Conservation (phyloP, 139 green algal species). For the Picocystis salinarum region DNA sequence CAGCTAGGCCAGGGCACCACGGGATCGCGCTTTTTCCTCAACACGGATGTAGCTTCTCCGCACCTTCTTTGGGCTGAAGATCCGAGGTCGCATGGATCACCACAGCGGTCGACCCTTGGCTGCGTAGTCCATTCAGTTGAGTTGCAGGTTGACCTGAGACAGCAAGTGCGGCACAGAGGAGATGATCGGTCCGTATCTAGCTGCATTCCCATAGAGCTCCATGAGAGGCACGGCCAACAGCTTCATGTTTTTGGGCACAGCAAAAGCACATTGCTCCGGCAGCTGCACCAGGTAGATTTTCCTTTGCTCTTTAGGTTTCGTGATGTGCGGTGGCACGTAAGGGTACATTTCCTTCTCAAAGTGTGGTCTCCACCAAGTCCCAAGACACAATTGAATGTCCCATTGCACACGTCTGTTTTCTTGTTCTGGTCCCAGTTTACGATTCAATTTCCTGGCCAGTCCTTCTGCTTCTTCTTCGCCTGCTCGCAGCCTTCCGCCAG, state of each 20-base stretch:
- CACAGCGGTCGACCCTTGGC: no score
- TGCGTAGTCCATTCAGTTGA: no score
- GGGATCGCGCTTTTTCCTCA: no score
- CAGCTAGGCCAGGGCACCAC: no score
- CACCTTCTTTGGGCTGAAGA: no score
- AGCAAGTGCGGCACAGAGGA: constrained; percentile 59
- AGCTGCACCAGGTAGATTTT: constrained; percentile 42
- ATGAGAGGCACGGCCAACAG: constrained; percentile 87
- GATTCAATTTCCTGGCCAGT: constrained; percentile 66
- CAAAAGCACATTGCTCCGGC: constrained; percentile 71
- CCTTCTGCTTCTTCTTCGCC: constrained; percentile 83
- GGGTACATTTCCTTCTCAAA: constrained; percentile 89
- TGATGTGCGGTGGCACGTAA: constrained; percentile 84
- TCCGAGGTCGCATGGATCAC: no score
- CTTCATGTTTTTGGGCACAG: constrained; percentile 80
- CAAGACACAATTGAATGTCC: constrained; percentile 14
- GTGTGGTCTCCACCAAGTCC: constrained; percentile 59
- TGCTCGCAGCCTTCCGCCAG: constrained; percentile 62
- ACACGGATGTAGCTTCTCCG: no score
- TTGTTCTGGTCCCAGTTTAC: constrained; percentile 41
- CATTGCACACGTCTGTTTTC: constrained; percentile 6
- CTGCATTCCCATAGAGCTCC: constrained; percentile 81
- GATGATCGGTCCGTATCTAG: constrained; percentile 59
- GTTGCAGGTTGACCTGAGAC: no score
- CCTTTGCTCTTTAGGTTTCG: constrained; percentile 52